Conservation (phyloP, 2,329 filamentous ascomycete genomes). For the Sordariomycetes sp. region DNA sequence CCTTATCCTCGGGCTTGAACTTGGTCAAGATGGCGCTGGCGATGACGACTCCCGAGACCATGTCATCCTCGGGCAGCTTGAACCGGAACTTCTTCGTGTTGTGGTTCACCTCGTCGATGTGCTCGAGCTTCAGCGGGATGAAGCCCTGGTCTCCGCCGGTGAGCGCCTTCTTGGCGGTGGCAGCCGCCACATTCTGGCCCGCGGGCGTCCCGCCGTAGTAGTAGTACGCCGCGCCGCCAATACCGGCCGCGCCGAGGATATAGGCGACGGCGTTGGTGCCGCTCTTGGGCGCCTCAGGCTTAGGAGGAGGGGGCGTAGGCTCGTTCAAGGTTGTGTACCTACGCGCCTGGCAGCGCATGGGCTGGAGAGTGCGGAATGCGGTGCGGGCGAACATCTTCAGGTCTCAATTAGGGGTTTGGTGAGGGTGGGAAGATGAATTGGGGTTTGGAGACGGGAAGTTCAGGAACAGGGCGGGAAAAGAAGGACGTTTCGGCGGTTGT, state of each 20-base stretch:
- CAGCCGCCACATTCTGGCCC: conserved; percentile 43
- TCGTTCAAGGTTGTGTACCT: conserved; percentile 58
- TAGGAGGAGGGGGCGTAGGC: conserved; percentile 32
- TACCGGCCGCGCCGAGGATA: conserved; percentile 45
- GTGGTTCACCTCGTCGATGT: conserved; percentile 73
- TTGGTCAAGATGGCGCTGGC: conserved; percentile 88
- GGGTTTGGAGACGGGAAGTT: neutral
- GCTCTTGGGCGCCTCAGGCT: conserved; percentile 33
- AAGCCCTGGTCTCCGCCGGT: conserved; percentile 86
- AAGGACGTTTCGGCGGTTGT: neutral
- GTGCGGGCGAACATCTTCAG: conserved; percentile 54
- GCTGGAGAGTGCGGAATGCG: conserved; percentile 52
- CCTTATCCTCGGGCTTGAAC: conserved; percentile 70
- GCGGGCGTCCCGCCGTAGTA: conserved; percentile 28
- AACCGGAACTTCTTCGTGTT: conserved; percentile 94
- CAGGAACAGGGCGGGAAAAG: neutral
- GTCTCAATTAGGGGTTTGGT: neutral
- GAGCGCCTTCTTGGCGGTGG: conserved; percentile 41
- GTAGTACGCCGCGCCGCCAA: conserved; percentile 49
- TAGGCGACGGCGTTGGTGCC: conserved; percentile 51
- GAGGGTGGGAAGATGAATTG: neutral
- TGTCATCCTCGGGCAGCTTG: conserved; percentile 71
- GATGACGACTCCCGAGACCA: conserved; percentile 71
- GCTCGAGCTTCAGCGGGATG: conserved; percentile 67
- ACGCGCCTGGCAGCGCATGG: conserved; percentile 44